phyloP scores from a whole-genome alignment of 192 early-diverging fungal genomes.

The Backusella tarrabulga region DNA sequence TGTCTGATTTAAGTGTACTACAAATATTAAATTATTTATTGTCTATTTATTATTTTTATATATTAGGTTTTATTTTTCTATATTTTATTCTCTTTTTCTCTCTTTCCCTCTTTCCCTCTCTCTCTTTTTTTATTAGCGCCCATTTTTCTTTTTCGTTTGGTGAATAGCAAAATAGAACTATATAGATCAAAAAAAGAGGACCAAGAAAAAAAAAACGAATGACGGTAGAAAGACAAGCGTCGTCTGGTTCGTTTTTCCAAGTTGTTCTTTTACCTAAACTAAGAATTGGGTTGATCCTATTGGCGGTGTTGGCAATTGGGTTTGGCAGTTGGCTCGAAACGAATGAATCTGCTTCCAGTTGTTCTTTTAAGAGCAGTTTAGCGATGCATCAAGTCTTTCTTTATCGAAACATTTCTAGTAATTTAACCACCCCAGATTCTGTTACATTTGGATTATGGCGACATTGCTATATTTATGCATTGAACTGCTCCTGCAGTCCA shows the following conservation, averaged over 20 bases:
- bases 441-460: conserved; percentile 11
- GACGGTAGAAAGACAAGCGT: background rate
- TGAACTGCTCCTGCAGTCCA: conserved; percentile 12
- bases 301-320: conserved; percentile 9
- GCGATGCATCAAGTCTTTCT: conserved; percentile 9
- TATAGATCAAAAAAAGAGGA: background rate
- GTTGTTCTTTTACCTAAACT: background rate
- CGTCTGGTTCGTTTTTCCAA: background rate
- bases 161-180: background rate
- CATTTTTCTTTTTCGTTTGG: background rate
- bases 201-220: background rate
- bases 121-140: background rate
- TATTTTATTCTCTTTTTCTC: background rate
- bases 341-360: background rate
- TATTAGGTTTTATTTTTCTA: too few species aligned
- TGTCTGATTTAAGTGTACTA: conserved; percentile 2
- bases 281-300: background rate
- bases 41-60: background rate
- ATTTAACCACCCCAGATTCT: conserved; percentile 5
- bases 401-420: conserved; percentile 14
- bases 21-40: conserved; percentile 4
- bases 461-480: conserved; percentile 10
- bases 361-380: conserved; percentile 13
- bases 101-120: background rate
- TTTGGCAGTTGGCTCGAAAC: conserved; percentile 17